Evolutionary conservation across 2,329 filamentous ascomycete genomes (phyloP).

Genomic region (Rhytidhysteron rufulum): DNA sequence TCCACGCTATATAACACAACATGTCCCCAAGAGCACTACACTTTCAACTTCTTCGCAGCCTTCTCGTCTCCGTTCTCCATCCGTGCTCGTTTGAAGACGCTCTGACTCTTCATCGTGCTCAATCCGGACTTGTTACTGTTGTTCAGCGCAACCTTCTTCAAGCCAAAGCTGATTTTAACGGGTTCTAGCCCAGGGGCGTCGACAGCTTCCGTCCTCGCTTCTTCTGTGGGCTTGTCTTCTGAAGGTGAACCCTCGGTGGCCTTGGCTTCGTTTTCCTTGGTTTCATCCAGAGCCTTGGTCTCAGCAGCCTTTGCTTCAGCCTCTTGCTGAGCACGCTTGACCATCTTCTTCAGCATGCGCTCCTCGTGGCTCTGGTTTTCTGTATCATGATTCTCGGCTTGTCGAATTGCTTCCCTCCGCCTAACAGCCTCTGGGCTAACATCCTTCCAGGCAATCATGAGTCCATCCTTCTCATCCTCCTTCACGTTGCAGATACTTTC

Average conservation of each 20-base stretch:
- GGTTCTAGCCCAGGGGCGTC: slow-evolving; percentile 33
- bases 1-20: not conserved
- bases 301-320: slow-evolving; percentile 34
- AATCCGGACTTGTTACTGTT: slow-evolving; percentile 21
- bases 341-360: slow-evolving; percentile 76
- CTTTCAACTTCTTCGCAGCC: slow-evolving; percentile 31
- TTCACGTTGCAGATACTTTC: slow-evolving; percentile 81
- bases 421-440: slow-evolving; percentile 81
- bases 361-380: slow-evolving; percentile 90
- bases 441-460: slow-evolving; percentile 88
- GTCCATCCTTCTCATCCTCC: slow-evolving; percentile 82
- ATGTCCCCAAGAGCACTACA: slow-evolving; percentile 11
- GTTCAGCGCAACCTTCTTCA: slow-evolving; percentile 25
- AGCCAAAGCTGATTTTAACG: slow-evolving; percentile 29
- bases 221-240: slow-evolving; percentile 85
- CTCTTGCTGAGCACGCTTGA: slow-evolving; percentile 66
- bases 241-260: slow-evolving; percentile 65
- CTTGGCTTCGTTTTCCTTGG: slow-evolving; percentile 56
- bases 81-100: slow-evolving; percentile 34
- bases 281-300: slow-evolving; percentile 40
- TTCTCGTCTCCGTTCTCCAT: slow-evolving; percentile 22
- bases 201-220: slow-evolving; percentile 61
- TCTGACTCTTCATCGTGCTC: slow-evolving; percentile 32
- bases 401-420: slow-evolving; percentile 73
- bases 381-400: slow-evolving; percentile 82